Evolutionary conservation across 2,329 filamentous ascomycete genomes (phyloP).

Genomic region (Trichoderma sp.): DNA sequence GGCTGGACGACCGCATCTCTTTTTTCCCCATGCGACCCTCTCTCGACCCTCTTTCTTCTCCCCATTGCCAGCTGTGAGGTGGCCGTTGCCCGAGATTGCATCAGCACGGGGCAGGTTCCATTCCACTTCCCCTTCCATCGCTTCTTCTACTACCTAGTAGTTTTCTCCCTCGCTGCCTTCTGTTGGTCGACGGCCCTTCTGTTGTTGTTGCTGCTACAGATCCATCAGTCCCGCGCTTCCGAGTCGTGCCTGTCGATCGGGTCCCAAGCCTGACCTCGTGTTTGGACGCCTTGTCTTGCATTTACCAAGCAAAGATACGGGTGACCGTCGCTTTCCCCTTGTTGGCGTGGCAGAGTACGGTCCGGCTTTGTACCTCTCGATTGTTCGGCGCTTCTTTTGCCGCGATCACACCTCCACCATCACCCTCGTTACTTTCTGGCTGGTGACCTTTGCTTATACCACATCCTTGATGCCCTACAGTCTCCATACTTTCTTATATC

Average conservation of each 20-base stretch:
- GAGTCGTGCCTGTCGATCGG: slow-evolving; percentile 24
- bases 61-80: slow-evolving; percentile 20
- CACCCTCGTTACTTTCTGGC: slow-evolving; percentile 8
- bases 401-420: neutral
- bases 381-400: slow-evolving; percentile 18
- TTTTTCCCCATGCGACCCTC: slow-evolving; percentile 16
- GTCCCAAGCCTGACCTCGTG: slow-evolving; percentile 7
- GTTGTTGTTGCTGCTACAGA: slow-evolving; percentile 1
- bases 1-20: slow-evolving; percentile 6
- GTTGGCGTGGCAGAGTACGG: slow-evolving; percentile 2
- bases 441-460: neutral
- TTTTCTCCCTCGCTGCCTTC: neutral
- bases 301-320: neutral
- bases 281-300: slow-evolving; percentile 7
- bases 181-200: neutral
- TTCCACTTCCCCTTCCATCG: slow-evolving; percentile 19
- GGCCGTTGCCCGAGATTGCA: slow-evolving; percentile 21
- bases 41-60: neutral
- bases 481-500: neutral
- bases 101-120: slow-evolving; percentile 23
- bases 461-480: slow-evolving; percentile 2
- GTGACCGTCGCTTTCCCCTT: slow-evolving; percentile 19
- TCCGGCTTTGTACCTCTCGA: neutral
- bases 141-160: neutral
- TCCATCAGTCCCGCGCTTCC: slow-evolving; percentile 7